Evolutionary conservation across 148 eudicot species (phyloP), one percentile per base, ranked within the genome.

Genomic region (Chenopodium album): DNA sequence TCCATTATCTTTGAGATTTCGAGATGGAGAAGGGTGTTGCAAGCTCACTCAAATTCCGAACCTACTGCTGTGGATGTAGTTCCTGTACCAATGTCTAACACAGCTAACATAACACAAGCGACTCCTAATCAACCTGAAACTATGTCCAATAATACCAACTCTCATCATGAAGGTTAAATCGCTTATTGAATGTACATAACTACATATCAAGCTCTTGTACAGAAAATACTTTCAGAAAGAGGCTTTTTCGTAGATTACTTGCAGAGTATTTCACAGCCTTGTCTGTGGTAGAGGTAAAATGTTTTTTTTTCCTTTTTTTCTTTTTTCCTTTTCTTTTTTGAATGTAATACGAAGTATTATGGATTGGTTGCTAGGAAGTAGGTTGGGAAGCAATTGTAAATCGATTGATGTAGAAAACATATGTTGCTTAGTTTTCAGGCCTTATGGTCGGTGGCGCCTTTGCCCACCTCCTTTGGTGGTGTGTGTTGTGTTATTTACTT

Each of bases 1-100:
- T 91, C 92, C 62, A 74, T 94, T 54, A 10, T 94, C 66, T 75
- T 65, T 10, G 97, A 93, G 89, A 19, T 90, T 10, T 41, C 67
- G 28, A 89, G 86, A 84, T 87, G 89, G 88, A 84, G 88, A 80
- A 76, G 62, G 41, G 64, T 82, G 16, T 85, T 85, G 90, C 84
- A 37, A 73, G 71, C 80, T 48, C 79, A 68, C 82, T 78, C 85
- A 59, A 80, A 74, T 59, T 79, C 78, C 46, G 89, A 70, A 50
- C 81, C 13, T 12, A 82, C 32, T 82, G 23, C 50, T 37, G 78
- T 74, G 28, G 62, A 46, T 4, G 80, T 65, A 76, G 71, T 60
- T 5, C 70, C 74, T 75, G 54, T 80, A 46, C 20, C 68, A 31
- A 47, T 56, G 28, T 28, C 73, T 1, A 83, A 85, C 37, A 34